These are phyloP conservation scores for Dactylellina sp. DNA, from an alignment of 2,329 filamentous ascomycete species.

Conservation along the genomic window DNA sequence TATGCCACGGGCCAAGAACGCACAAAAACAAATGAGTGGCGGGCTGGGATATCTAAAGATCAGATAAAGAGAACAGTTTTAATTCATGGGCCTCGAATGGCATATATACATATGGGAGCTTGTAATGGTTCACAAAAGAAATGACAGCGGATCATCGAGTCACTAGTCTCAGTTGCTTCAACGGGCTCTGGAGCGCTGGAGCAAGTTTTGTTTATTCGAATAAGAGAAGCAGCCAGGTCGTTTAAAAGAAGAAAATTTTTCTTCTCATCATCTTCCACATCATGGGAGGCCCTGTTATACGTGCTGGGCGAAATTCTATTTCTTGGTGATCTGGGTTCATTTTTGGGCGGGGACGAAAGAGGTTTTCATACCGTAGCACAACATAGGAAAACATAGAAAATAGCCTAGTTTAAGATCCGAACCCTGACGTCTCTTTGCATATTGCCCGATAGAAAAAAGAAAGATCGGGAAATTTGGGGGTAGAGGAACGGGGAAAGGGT, in stretches of 20 bases:
- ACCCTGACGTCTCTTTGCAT: constrained; percentile 48
- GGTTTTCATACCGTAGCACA: constrained; percentile 6
- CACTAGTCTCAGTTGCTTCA: not conserved
- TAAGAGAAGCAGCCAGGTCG: constrained; percentile 35
- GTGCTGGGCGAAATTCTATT: constrained; percentile 13
- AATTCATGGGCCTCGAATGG: constrained; percentile 25
- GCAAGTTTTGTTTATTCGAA: constrained; percentile 15
- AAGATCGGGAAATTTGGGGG: constrained; percentile 26
- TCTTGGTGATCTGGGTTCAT: constrained; percentile 17
- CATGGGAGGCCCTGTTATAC: constrained; percentile 31
- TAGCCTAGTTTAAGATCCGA: constrained; percentile 11
- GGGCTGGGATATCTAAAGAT: constrained; percentile 40
- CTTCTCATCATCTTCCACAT: constrained; percentile 22
- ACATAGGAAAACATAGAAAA: not conserved
- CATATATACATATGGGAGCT: constrained; percentile 42
- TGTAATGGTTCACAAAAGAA: constrained; percentile 24
- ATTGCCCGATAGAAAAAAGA: constrained; percentile 1
- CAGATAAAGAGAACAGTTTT: constrained; percentile 42
- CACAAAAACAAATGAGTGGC: constrained; percentile 23
- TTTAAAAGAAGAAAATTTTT: constrained; percentile 31
- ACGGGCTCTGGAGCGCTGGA: not conserved
- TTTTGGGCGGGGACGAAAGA: constrained; percentile 14
- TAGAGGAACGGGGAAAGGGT: constrained; percentile 4
- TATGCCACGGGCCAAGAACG: not conserved
- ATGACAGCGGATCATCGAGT: constrained; percentile 13